Percentiles rank a stretch among this genome's conserved stretches.
phyloP scores from a whole-genome alignment of 2,329 filamentous ascomycete species.

The Talaromyces marneffei region DNA sequence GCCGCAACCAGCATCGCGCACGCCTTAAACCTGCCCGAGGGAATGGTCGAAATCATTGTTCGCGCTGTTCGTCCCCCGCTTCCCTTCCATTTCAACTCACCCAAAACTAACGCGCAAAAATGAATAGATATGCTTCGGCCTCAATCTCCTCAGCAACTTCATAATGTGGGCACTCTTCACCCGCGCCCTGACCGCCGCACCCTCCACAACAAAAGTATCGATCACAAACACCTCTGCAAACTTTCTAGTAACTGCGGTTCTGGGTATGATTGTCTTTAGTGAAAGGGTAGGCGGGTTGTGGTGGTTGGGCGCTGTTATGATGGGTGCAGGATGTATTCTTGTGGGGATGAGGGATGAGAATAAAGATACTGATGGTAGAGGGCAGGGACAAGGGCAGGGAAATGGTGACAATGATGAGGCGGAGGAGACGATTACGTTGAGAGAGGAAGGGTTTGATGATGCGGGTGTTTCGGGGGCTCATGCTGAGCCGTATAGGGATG shows the following conservation, averaged over 20 bases:
- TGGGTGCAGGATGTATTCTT: constrained; percentile 58
- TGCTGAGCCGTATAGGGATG: constrained; percentile 6
- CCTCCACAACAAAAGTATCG: constrained; percentile 57
- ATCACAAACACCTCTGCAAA: constrained; percentile 61
- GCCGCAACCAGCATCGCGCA: constrained; percentile 45
- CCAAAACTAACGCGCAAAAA: constrained; percentile 1
- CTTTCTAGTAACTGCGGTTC: constrained; percentile 56
- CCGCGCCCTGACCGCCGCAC: constrained; percentile 53
- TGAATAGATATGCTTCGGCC: constrained; percentile 52
- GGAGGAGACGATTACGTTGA: constrained; percentile 10
- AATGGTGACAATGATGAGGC: constrained; percentile 4
- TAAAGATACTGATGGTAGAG: constrained; percentile 14
- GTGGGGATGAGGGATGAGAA: constrained; percentile 55
- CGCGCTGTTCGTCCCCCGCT: constrained; percentile 43
- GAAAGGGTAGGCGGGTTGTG: constrained; percentile 53
- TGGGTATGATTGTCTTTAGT: constrained; percentile 54
- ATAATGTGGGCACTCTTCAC: constrained; percentile 63
- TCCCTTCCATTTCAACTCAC: neutral
- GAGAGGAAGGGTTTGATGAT: constrained; percentile 5
- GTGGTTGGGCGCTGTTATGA: constrained; percentile 56
- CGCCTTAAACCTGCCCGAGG: constrained; percentile 38
- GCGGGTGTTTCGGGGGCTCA: neutral
- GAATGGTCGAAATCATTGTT: constrained; percentile 46
- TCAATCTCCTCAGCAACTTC: constrained; percentile 58
- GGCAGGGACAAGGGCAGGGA: constrained; percentile 10